Evolutionary conservation across 257 asterid genomes (phyloP).

Genomic region (Rauvolfia tetraphylla): DNA sequence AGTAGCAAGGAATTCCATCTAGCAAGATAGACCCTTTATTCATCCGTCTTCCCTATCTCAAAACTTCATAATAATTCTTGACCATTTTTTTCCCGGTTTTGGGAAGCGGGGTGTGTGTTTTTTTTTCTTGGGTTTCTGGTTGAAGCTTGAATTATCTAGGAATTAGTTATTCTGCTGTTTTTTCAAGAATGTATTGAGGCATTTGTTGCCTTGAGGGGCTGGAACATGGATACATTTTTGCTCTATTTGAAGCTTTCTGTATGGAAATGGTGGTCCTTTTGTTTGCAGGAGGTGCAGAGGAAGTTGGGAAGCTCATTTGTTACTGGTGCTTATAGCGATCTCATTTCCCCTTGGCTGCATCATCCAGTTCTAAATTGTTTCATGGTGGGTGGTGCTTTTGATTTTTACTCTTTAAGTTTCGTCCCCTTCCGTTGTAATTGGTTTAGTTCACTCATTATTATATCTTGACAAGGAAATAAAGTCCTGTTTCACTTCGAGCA

Average conservation of each 20-base stretch:
- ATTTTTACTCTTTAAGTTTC: background rate
- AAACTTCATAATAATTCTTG: background rate
- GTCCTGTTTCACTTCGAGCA: background rate
- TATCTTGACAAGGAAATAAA: background rate
- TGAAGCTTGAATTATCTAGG: background rate
- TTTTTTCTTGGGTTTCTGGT: background rate
- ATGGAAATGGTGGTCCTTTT: background rate
- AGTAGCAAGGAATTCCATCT: no score
- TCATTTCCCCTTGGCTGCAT: constrained; percentile 17
- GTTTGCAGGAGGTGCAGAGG: background rate
- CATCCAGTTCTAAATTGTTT: constrained; percentile 16
- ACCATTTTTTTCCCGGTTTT: background rate
- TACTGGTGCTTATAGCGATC: background rate
- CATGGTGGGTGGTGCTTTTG: constrained; percentile 16
- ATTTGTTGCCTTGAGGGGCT: background rate
- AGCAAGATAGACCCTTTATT: background rate
- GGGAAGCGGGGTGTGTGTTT: background rate
- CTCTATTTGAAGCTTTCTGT: background rate
- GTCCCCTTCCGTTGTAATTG: background rate
- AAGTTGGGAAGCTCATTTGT: background rate
- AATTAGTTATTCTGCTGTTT: background rate
- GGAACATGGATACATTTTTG: background rate
- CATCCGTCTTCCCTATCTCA: background rate
- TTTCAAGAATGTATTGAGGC: background rate
- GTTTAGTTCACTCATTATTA: background rate